A percentile compares a stretch with the other conserved stretches of the same genome.
Evolutionary conservation across 176 grass and related monocot genomes (phyloP).

Genomic region (Luzula sylvatica): DNA sequence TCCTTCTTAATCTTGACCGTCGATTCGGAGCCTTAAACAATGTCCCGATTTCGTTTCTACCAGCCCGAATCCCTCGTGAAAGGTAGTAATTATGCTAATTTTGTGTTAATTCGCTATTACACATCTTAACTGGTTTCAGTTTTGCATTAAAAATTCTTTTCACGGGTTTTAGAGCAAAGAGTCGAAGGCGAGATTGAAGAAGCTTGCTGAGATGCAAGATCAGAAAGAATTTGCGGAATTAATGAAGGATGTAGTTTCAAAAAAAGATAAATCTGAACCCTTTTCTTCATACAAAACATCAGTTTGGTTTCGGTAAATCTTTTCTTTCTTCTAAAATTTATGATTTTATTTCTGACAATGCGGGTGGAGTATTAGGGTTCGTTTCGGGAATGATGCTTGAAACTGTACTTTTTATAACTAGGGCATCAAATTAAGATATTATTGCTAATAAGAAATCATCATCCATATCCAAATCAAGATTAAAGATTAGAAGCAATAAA

Average conservation of each 20-base stretch:
- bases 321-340: background rate
- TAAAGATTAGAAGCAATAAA: slow-evolving; percentile 36
- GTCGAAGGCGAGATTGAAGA: slow-evolving; percentile 69
- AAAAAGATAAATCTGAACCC: slow-evolving; percentile 44
- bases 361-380: slow-evolving; percentile 82
- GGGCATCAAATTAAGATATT: slow-evolving; percentile 55
- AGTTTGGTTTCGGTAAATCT: slow-evolving; percentile 75
- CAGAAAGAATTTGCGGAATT: slow-evolving; percentile 74
- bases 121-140: background rate
- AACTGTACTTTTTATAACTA: slow-evolving; percentile 69
- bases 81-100: slow-evolving; percentile 30
- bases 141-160: background rate
- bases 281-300: slow-evolving; percentile 94
- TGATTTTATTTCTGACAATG: slow-evolving; percentile 38
- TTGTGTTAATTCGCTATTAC: background rate
- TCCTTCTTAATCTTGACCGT: slow-evolving; percentile 32
- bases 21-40: slow-evolving; percentile 33
- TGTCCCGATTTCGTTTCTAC: slow-evolving; percentile 45
- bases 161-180: slow-evolving; percentile 50
- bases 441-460: slow-evolving; percentile 6
- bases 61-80: slow-evolving; percentile 63
- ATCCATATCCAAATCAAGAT: slow-evolving; percentile 16
- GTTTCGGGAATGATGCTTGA: slow-evolving; percentile 81
- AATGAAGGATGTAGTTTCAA: slow-evolving; percentile 51
- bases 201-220: slow-evolving; percentile 68